Base-by-base conservation (phyloP, 78 protist genomes). In the Diacronema lutheri region DNA sequence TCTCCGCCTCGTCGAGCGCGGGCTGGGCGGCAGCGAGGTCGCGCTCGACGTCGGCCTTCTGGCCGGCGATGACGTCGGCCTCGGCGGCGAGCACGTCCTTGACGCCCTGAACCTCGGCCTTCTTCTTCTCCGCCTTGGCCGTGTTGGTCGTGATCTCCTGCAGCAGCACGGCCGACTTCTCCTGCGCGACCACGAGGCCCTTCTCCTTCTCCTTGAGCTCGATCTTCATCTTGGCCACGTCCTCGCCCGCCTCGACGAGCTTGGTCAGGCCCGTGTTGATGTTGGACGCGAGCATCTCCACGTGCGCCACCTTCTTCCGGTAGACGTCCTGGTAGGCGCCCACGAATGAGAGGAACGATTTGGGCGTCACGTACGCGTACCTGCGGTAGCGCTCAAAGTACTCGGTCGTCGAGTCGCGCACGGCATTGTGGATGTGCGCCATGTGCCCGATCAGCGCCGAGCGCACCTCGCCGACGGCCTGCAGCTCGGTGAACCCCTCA, bases 301-400 rank as follows among this genome's bases (percentile, higher is more conserved):
- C 37, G 55, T 89, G 90, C 14, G 3, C 7, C 33, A 37, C 26
- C 90, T 95, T 94, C 68, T 73, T 20, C 37, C 0, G 14, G 91
- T 95, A 95, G n/a, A 92, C 88, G 9, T 7, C 41, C 37, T 31
- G 72, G 93, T 86, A 95, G 35, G 74, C 29, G 38, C 37, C 31
- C 81, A 95, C 29, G 95, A 93, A 95, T 26, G 93, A 89, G 37
- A 95, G 92, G 74, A 88, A 95, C 25, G 96, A 93, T 89, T 92
- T 92, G 65, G 98, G 98, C 55, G 98, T 95, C 40, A 91, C 93
- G 80, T 84, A 93, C n/a, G 86, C 90, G 25, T 65, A 16, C 14
- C 96, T 90, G 46, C 98, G 93, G 93, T 74, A 93, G 26, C 88
- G 56, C 35, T 74, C 50, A 84, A 93, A 93, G 93, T 93, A 95